Percentiles rank a stretch among this genome's conserved stretches.
Conservation (phyloP, 805 yeast genomes). For the Spathaspora hagerdaliae region DNA sequence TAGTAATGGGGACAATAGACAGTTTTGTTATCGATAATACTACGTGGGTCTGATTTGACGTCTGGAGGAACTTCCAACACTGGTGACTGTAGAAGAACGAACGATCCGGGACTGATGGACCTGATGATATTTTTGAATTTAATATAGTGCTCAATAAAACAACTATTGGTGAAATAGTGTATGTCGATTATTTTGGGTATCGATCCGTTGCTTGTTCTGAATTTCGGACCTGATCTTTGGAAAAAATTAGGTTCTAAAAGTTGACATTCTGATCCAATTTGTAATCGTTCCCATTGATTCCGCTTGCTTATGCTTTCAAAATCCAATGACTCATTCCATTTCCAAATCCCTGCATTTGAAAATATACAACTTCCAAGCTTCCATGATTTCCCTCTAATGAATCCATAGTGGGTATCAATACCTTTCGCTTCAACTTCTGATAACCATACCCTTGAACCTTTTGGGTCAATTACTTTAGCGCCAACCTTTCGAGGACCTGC, state of each 20-base stretch:
- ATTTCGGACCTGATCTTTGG: conserved; percentile 7
- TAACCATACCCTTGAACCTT: conserved; percentile 70
- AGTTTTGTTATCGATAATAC: conserved; percentile 57
- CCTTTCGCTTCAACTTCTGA: conserved; percentile 33
- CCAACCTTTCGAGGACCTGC: conserved; percentile 76
- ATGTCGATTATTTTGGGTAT: conserved; percentile 35
- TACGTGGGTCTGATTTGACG: conserved; percentile 40
- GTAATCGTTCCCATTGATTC: conserved; percentile 28
- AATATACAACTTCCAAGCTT: conserved; percentile 70
- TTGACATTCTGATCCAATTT: conserved; percentile 17
- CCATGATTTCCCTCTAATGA: conserved; percentile 66
- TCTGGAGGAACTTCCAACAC: conserved; percentile 75
- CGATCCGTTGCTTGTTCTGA: conserved; percentile 7
- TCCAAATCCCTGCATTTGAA: conserved; percentile 82
- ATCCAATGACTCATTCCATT: conserved; percentile 25
- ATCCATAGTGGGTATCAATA: conserved; percentile 65
- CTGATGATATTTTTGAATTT: conserved; percentile 49
- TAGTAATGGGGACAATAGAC: conserved; percentile 87
- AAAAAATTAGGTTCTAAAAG: conserved; percentile 29
- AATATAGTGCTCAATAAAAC: conserved; percentile 61
- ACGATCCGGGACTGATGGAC: conserved; percentile 36
- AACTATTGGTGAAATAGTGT: conserved; percentile 56
- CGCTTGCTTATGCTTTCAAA: conserved; percentile 13
- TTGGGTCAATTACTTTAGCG: conserved; percentile 54
- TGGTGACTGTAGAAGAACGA: conserved; percentile 75